phyloP scores from a whole-genome alignment of 495 filamentous ascomycete species.

The Aspergillus avenaceus region DNA sequence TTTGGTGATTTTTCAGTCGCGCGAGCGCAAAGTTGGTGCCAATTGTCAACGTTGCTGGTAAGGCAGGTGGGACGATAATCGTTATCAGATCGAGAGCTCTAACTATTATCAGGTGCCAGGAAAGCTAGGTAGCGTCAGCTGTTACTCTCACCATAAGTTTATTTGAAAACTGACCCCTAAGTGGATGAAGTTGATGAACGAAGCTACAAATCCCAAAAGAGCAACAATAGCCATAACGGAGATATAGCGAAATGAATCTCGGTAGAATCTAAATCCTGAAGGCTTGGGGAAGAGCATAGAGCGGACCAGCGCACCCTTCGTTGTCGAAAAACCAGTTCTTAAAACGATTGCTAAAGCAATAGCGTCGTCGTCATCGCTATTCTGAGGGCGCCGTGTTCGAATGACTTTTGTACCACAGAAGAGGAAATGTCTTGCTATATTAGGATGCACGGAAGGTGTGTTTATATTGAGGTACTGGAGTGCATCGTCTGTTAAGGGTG shows the following conservation, averaged over 20 bases:
- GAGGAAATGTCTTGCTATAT: slow-evolving; percentile 80
- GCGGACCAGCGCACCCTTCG: slow-evolving; percentile 91
- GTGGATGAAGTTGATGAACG: slow-evolving; percentile 87
- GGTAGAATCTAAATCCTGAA: slow-evolving; percentile 96
- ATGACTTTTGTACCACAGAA: slow-evolving; percentile 97
- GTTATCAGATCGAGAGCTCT: slow-evolving; percentile 94
- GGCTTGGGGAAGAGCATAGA: slow-evolving; percentile 99
- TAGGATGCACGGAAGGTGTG: slow-evolving; percentile 72
- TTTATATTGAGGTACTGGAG: slow-evolving; percentile 68
- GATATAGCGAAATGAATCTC: slow-evolving; percentile 96
- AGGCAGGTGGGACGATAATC: slow-evolving; percentile 92
- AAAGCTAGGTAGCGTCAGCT: slow-evolving; percentile 45
- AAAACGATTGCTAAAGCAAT: slow-evolving; percentile 89
- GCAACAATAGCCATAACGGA: slow-evolving; percentile 95
- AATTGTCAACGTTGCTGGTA: slow-evolving; percentile 96
- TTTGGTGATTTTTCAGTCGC: slow-evolving; percentile 77
- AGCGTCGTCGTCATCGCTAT: slow-evolving; percentile 80
- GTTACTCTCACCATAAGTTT: neutral
- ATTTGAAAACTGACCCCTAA: slow-evolving; percentile 51
- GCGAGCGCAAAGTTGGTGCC: slow-evolving; percentile 93
- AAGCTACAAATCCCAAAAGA: slow-evolving; percentile 78
- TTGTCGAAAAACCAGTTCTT: slow-evolving; percentile 94
- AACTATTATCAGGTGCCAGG: slow-evolving; percentile 86
- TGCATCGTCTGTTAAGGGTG: slow-evolving; percentile 77
- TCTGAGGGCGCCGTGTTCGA: slow-evolving; percentile 80